Conservation (phyloP, 2,329 filamentous ascomycete genomes). For the Xylariaceae sp. region DNA sequence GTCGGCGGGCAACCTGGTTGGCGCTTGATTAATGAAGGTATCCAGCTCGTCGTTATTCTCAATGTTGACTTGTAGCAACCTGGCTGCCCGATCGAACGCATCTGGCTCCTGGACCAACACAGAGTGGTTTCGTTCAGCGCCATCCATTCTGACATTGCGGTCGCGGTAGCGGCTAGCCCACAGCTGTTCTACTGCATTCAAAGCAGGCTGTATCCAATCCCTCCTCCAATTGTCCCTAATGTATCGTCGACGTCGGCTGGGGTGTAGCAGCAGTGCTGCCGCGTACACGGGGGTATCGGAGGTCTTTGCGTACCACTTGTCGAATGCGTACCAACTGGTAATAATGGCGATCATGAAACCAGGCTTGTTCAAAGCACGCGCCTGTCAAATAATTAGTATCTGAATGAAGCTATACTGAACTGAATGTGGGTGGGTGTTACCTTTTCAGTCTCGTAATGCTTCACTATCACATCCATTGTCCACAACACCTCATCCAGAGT, state of each 20-base stretch:
- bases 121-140: not conserved
- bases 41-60: not conserved
- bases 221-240: conserved; percentile 3
- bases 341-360: not conserved
- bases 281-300: not conserved
- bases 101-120: not conserved
- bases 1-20: not conserved
- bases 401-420: not conserved
- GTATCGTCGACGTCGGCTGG: not conserved
- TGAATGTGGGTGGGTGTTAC: not conserved
- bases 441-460: not conserved
- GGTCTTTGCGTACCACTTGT: not conserved
- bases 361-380: not conserved
- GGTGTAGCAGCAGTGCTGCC: not conserved
- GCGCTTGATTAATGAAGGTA: not conserved
- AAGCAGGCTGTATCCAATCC: not conserved
- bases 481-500: no score
- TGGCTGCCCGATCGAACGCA: not conserved
- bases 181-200: not conserved
- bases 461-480: not conserved
- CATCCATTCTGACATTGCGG: not conserved
- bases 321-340: not conserved
- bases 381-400: not conserved
- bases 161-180: not conserved
- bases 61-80: conserved; percentile 1